Evolutionary conservation across 1,284 basidiomycete genomes (phyloP).

Genomic region (Cryptococcus depauperatus): DNA sequence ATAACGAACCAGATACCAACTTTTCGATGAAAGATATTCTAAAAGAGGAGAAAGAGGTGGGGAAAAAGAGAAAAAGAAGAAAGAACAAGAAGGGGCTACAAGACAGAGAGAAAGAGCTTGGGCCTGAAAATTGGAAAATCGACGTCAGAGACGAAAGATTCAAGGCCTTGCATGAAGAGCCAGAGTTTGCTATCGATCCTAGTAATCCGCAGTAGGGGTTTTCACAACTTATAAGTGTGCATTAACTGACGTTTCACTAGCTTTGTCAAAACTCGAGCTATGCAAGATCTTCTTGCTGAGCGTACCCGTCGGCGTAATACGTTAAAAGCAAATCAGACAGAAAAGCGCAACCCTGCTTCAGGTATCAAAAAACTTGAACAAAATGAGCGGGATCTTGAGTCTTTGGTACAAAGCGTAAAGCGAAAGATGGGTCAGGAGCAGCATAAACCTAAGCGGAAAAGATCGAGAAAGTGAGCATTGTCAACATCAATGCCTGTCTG

Average conservation of each 20-base stretch:
- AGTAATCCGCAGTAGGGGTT: slow-evolving; percentile 77
- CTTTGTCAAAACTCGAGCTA: slow-evolving; percentile 81
- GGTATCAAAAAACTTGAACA: slow-evolving; percentile 10
- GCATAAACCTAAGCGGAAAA: slow-evolving; percentile 17
- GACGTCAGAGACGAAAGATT: slow-evolving; percentile 85
- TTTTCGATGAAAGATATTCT: slow-evolving; percentile 88
- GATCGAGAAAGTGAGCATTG: slow-evolving; percentile 10
- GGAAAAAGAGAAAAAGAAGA: slow-evolving; percentile 51
- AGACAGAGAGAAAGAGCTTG: slow-evolving; percentile 50
- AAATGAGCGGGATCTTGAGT: slow-evolving; percentile 52
- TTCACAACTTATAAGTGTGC: not conserved
- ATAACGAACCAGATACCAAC: slow-evolving; percentile 43
- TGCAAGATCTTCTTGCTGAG: slow-evolving; percentile 68
- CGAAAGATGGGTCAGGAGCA: slow-evolving; percentile 50
- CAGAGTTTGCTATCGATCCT: slow-evolving; percentile 91
- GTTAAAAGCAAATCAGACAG: slow-evolving; percentile 23
- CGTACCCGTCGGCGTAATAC: slow-evolving; percentile 50
- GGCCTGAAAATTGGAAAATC: slow-evolving; percentile 59
- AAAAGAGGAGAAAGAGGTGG: slow-evolving; percentile 65
- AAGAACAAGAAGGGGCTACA: slow-evolving; percentile 47
- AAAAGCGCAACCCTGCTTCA: slow-evolving; percentile 4
- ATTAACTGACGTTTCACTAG: slow-evolving; percentile 46
- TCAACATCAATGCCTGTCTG: too few relatives aligned
- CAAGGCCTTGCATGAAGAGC: slow-evolving; percentile 76
- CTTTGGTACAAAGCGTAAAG: slow-evolving; percentile 76